These are phyloP conservation scores for Gyrodon lividus DNA, from an alignment of 768 basidiomycete genomes.

Conservation along the genomic window DNA sequence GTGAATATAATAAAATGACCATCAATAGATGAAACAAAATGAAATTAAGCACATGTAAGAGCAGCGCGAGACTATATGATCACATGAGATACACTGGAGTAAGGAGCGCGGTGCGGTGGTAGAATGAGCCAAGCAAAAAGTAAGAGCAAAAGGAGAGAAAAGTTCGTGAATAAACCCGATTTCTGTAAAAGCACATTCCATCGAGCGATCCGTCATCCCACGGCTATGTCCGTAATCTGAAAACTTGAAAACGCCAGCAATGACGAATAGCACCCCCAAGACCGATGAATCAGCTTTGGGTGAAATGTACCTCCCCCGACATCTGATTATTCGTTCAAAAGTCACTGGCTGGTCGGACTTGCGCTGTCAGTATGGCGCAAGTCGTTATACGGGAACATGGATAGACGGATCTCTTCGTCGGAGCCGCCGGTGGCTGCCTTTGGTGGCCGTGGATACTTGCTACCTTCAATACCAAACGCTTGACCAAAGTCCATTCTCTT, in stretches of 20 bases:
- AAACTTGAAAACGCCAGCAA: not conserved
- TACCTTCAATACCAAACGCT: constrained; percentile 37
- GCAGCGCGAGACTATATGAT: too few relatives aligned
- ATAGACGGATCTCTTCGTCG: constrained; percentile 42
- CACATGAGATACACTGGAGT: too few relatives aligned
- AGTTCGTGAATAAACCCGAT: too few relatives aligned
- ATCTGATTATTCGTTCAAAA: not conserved
- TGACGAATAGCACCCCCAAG: too few relatives aligned
- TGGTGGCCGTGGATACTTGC: constrained; percentile 4
- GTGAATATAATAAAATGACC: too few relatives aligned
- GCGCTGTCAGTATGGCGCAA: constrained; percentile 5
- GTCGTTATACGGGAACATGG: constrained; percentile 34
- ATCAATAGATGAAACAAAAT: too few relatives aligned
- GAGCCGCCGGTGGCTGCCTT: constrained; percentile 37
- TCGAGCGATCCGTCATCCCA: not conserved
- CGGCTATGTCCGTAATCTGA: not conserved
- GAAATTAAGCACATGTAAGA: too few relatives aligned
- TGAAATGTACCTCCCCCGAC: too few relatives aligned
- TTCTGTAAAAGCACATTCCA: too few relatives aligned
- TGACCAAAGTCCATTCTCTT: constrained; percentile 36
- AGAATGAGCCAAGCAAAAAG: not conserved
- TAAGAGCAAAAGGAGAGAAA: not conserved
- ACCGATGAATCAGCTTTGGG: too few relatives aligned
- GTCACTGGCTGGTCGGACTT: constrained; percentile 7
- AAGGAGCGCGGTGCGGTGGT: too few relatives aligned